Base-by-base conservation (phyloP, 768 basidiomycete species). In the Pulveroboletus ravenelii region DNA sequence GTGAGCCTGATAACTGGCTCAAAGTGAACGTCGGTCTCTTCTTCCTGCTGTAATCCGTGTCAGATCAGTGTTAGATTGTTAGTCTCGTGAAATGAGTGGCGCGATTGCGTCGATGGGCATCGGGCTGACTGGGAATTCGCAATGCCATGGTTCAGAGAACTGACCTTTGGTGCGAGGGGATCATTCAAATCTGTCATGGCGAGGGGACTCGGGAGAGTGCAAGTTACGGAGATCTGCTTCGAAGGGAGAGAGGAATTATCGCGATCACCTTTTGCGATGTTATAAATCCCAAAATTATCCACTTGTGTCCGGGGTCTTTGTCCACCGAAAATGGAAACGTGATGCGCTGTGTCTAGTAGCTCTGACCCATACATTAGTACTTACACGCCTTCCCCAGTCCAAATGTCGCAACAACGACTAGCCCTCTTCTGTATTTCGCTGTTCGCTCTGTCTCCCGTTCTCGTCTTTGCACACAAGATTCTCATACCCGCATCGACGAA, bases 1-100 rank as follows among this genome's bases (percentile, higher is more conserved):
- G 93, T 95, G 71, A 98, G 89, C 72, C 83, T 90, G 76, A 96
- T 87, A 53, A 98, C 90, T 45, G 96, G 96, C 73, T 96, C 94
- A 71, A 93, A 98, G 61, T 93, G 89, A 60, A 81, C 80, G 71
- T 95, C 92, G 73, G 77, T 63, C 71, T 93, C 90, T 69, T 95
- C 93, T 53, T 82, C 78, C 61, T 74, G 63, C 62, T 61, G 42
- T 53, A 55, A 58, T 55, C 37, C 53, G 48, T 20, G 59, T 54
- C 51, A 63, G 63, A 68, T 62, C 61, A 65, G 60, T 37, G 41
- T 62, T 29, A 50, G 54, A 58, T 56, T 38, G 31, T 36, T 46
- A 41, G 55, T 54, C 55, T 64, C 52, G 56, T 55, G 53, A 54
- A 57, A 55, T 49, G 45, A 53, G 67, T 68, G 65, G 60, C 58